Conservation (phyloP, 768 basidiomycete genomes). For the Paxillus rubicundulus region DNA sequence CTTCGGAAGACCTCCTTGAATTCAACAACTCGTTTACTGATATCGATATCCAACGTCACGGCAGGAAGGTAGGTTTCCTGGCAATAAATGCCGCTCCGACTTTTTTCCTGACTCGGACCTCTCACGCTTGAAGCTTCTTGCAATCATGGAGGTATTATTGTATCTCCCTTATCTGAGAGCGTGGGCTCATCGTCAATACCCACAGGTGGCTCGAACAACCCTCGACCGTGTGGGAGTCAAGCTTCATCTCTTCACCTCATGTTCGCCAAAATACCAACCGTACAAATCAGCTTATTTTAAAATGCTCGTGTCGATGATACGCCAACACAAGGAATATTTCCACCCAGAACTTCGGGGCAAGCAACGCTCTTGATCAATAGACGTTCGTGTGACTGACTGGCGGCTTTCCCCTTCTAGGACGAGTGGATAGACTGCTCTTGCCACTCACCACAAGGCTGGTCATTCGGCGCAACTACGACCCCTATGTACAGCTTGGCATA, state of each 20-base stretch:
- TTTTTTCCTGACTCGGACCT: constrained; percentile 9
- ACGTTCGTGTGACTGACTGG: constrained; percentile 4
- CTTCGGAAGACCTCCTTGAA: constrained; percentile 24
- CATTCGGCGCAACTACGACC: constrained; percentile 28
- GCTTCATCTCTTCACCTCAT: constrained; percentile 46
- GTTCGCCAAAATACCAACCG: constrained; percentile 36
- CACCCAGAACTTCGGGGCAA: constrained; percentile 27
- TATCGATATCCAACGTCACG: constrained; percentile 21
- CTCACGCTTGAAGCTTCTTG: constrained; percentile 40
- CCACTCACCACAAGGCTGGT: constrained; percentile 32
- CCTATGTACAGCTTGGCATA: constrained; percentile 35
- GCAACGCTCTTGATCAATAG: background rate
- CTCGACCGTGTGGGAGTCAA: constrained; percentile 42
- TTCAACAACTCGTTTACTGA: constrained; percentile 17
- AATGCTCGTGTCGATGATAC: constrained; percentile 41
- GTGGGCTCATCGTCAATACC: background rate
- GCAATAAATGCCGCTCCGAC: background rate
- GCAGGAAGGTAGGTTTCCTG: constrained; percentile 24
- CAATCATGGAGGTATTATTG: constrained; percentile 48
- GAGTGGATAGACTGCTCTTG: constrained; percentile 33
- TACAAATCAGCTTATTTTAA: constrained; percentile 51
- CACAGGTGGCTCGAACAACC: constrained; percentile 47
- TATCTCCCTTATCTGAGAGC: constrained; percentile 1
- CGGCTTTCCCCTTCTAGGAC: constrained; percentile 17
- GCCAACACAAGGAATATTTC: constrained; percentile 32